phyloP scores from a whole-genome alignment of 2,329 filamentous ascomycete genomes.

The Coleophoma eucalyptorum region DNA sequence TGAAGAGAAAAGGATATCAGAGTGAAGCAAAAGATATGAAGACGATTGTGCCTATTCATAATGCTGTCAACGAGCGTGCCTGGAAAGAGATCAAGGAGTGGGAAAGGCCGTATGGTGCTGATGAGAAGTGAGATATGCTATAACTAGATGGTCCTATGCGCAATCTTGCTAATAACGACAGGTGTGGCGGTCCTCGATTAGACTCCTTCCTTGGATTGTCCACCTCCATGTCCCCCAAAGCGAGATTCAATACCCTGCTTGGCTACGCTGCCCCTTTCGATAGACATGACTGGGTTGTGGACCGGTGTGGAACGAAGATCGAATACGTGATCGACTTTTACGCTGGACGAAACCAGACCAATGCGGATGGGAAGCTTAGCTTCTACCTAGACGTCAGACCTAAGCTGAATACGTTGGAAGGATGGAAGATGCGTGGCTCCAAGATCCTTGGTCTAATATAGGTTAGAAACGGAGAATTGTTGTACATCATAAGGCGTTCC shows the following conservation, averaged over 20 bases:
- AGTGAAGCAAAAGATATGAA: conserved; percentile 73
- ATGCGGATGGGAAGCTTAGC: conserved; percentile 43
- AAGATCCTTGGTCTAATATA: conserved; percentile 46
- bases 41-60: conserved; percentile 94
- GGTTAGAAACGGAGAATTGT: neutral
- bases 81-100: conserved; percentile 90
- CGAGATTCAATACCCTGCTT: conserved; percentile 74
- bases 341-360: conserved; percentile 53
- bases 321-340: conserved; percentile 99
- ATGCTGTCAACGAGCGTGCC: conserved; percentile 94
- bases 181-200: conserved; percentile 74
- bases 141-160: neutral
- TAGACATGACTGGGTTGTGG: conserved; percentile 94
- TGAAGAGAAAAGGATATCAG: conserved; percentile 84
- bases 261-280: conserved; percentile 95
- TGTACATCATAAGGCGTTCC: too few relatives aligned
- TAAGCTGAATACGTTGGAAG: conserved; percentile 66
- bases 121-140: conserved; percentile 46
- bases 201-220: conserved; percentile 78
- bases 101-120: conserved; percentile 67
- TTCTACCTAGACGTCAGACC: conserved; percentile 68
- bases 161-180: conserved; percentile 20
- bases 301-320: conserved; percentile 78
- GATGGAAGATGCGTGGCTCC: conserved; percentile 60
- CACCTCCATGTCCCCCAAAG: conserved; percentile 71